A percentile compares a stretch with the other conserved stretches of the same genome.
Conservation (phyloP, 495 filamentous ascomycete species). For the Glonium stellatum region DNA sequence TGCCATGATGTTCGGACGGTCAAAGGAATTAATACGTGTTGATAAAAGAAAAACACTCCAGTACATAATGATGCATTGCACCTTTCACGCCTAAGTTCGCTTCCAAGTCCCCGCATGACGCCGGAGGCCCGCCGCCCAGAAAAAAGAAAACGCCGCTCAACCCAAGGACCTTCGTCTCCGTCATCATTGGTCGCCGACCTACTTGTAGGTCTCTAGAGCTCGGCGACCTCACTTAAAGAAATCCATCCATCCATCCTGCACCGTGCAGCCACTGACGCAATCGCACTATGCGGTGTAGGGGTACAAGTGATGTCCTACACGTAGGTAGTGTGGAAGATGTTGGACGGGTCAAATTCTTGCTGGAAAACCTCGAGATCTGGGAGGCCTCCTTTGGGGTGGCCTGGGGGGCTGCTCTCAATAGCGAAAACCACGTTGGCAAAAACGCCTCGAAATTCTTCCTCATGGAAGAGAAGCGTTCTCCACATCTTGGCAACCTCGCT, state of each 20-base stretch:
- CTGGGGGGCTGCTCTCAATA: slow-evolving; percentile 43
- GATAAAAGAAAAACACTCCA: background rate
- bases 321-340: slow-evolving; percentile 30
- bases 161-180: background rate
- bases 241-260: background rate
- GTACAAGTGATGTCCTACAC: background rate
- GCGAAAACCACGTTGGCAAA: slow-evolving; percentile 66
- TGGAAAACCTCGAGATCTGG: slow-evolving; percentile 39
- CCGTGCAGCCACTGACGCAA: slow-evolving; percentile 4
- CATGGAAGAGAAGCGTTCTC: slow-evolving; percentile 57
- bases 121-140: background rate
- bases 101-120: background rate
- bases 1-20: background rate
- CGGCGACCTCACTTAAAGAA: background rate
- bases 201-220: background rate
- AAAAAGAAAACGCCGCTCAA: background rate
- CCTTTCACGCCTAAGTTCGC: background rate
- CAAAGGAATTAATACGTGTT: background rate
- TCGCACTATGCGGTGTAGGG: slow-evolving; percentile 15
- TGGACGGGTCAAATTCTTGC: slow-evolving; percentile 38
- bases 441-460: slow-evolving; percentile 59
- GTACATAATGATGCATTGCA: background rate
- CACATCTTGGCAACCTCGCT: slow-evolving; percentile 61
- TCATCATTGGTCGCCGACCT: background rate
- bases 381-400: slow-evolving; percentile 25